Percentiles rank a stretch among this genome's conserved stretches.
Evolutionary conservation across 257 asterid species (phyloP).

Genomic region (Fraxinus anomala): DNA sequence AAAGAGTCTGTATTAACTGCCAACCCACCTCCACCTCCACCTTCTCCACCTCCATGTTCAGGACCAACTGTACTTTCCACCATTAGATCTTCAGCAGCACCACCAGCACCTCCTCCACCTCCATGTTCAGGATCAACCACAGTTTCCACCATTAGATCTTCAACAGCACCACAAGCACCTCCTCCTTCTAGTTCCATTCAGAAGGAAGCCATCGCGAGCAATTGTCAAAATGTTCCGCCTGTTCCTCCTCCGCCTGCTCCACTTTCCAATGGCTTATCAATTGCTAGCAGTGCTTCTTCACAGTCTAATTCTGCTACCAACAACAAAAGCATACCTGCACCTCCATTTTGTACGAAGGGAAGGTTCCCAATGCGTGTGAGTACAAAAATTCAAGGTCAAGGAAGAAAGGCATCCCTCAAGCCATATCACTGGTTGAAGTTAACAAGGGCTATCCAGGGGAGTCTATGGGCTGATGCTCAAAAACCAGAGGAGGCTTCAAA

Average conservation of each 20-base stretch:
- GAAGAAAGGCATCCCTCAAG: slow-evolving; percentile 58
- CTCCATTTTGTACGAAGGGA: slow-evolving; percentile 48
- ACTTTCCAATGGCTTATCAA: slow-evolving; percentile 35
- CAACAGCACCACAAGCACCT: slow-evolving; percentile 33
- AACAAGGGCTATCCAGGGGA: slow-evolving; percentile 76
- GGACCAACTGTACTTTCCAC: slow-evolving; percentile 19
- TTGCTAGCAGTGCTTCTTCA: slow-evolving; percentile 24
- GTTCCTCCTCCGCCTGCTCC: slow-evolving; percentile 80
- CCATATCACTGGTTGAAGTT: slow-evolving; percentile 91
- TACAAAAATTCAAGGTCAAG: slow-evolving; percentile 38
- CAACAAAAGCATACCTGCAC: slow-evolving; percentile 37
- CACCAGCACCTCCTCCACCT: slow-evolving; percentile 18
- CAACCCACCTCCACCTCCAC: slow-evolving; percentile 33
- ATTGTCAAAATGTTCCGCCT: slow-evolving; percentile 25
- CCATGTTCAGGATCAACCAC: slow-evolving; percentile 3
- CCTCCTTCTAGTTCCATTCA: slow-evolving; percentile 16
- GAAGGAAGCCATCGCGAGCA: slow-evolving; percentile 27
- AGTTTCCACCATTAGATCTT: slow-evolving; percentile 24
- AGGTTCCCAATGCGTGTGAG: slow-evolving; percentile 40
- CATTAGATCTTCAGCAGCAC: slow-evolving; percentile 23
- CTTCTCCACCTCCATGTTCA: slow-evolving; percentile 12
- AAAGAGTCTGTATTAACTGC: slow-evolving; percentile 15
- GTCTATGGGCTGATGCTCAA: slow-evolving; percentile 86
- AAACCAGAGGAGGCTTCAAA: slow-evolving; percentile 73
- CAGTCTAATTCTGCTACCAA: slow-evolving; percentile 31